Evolutionary conservation across 1,139 yeast species (phyloP).

Genomic region (Sugiyamaella sp.): DNA sequence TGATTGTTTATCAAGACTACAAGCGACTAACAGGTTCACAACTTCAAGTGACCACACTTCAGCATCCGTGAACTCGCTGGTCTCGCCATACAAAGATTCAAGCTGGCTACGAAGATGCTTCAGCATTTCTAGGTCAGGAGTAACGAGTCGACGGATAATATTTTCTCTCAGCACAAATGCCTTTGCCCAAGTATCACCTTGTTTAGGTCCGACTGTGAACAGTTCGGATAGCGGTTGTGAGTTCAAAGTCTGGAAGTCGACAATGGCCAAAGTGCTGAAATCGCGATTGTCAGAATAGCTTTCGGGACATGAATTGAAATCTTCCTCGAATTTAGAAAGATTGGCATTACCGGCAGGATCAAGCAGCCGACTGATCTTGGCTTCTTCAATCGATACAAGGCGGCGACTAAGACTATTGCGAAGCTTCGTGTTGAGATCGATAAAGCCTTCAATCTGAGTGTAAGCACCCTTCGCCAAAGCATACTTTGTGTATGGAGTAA

Average conservation of each 20-base stretch:
- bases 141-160: slow-evolving; percentile 30
- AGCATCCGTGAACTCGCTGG: slow-evolving; percentile 35
- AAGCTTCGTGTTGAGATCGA: slow-evolving; percentile 44
- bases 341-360: slow-evolving; percentile 10
- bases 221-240: slow-evolving; percentile 22
- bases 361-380: slow-evolving; percentile 24
- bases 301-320: slow-evolving; percentile 2
- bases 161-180: slow-evolving; percentile 31
- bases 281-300: slow-evolving; percentile 38
- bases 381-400: slow-evolving; percentile 25
- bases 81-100: neutral
- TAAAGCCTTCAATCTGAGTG: slow-evolving; percentile 64
- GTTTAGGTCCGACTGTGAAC: slow-evolving; percentile 34
- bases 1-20: slow-evolving; percentile 25
- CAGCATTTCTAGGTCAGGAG: slow-evolving; percentile 5
- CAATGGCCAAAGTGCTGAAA: slow-evolving; percentile 34
- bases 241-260: slow-evolving; percentile 20
- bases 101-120: neutral
- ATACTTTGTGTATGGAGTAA: slow-evolving; percentile 48
- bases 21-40: slow-evolving; percentile 28
- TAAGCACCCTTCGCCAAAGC: slow-evolving; percentile 60
- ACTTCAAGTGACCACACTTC: slow-evolving; percentile 45
- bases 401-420: slow-evolving; percentile 32
- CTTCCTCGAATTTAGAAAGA: slow-evolving; percentile 12
- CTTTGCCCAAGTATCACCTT: slow-evolving; percentile 32